Evolutionary conservation across 177 flowering plant species (phyloP), one percentile per base, ranked within the genome.

Genomic region (Vitis hybrid): DNA sequence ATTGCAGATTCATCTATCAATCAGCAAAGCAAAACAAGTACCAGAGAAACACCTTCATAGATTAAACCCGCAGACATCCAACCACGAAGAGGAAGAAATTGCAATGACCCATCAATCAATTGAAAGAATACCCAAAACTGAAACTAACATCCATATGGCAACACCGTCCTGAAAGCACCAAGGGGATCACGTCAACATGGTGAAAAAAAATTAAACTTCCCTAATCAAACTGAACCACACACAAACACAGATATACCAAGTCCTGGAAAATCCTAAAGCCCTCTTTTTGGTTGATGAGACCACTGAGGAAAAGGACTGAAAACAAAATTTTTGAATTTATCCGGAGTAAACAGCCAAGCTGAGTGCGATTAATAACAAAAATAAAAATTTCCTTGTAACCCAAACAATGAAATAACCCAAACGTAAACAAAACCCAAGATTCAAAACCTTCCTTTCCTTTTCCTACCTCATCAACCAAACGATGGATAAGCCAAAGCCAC

Each of bases 21-120:
- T 73, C 72, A 27, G 68, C 72, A 73, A 73, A 65, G 21, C 78
- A 71, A 68, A 46, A 73, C 13, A 18, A 56, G 32, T 66, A 64
- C 6, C 67, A 66, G 74, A 68, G 56, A 60, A 27, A 16, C 35
- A 70, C 66, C 76, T 62, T 70, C 71, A 35, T 60, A 52, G 54
- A 55, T 54, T 24, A 65, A 64, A 18, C 6, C 14, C 60, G 40
- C 11, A 62, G 19, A 55, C 65, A 9, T 46, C 35, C 18, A 40
- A 40, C 70, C 56, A n/a, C 67, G 13, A 27, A 35, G 48, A 40
- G 9, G 48, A 52, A 52, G 19, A 51, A 63, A 30, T 60, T 59
- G 19, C 49, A 54, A 52, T 46, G 56, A 48, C 55, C 73, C 69
- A 67, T 62, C 70, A 65, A 70, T 27, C 62, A 74, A 52, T 65